Conservation (phyloP, 1,139 yeast genomes). For the Taphrina wiesneri region DNA sequence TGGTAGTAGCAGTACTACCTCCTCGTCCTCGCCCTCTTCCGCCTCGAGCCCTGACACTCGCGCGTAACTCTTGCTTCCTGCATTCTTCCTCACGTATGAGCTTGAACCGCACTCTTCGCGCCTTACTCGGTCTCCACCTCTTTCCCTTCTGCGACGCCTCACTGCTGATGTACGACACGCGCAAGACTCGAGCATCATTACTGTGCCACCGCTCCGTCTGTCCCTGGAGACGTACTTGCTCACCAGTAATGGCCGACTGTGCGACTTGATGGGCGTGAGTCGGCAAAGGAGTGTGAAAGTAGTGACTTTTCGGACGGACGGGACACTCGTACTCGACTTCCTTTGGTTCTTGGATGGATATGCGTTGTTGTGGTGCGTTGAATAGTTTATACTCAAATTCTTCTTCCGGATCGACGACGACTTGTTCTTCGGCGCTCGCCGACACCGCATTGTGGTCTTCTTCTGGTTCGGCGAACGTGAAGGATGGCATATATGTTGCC, state of each 20-base stretch:
- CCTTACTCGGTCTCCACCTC: slow-evolving; percentile 25
- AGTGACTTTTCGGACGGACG: slow-evolving; percentile 6
- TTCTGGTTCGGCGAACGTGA: neutral
- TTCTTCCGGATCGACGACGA: neutral
- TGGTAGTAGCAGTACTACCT: neutral
- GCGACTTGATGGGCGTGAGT: neutral
- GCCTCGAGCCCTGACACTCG: neutral
- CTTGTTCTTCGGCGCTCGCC: neutral
- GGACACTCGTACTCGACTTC: neutral
- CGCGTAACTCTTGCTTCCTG: slow-evolving; percentile 4
- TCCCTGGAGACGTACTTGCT: neutral
- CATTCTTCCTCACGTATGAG: slow-evolving; percentile 4
- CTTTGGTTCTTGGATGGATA: neutral
- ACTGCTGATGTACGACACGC: neutral
- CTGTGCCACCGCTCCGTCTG: slow-evolving; percentile 1
- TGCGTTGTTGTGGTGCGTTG: neutral
- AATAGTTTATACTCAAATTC: slow-evolving; percentile 15
- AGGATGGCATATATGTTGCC: slow-evolving; percentile 23
- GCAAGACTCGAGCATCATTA: neutral
- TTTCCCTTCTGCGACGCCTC: neutral
- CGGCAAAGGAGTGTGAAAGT: slow-evolving; percentile 2
- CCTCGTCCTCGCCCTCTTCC: slow-evolving; percentile 11
- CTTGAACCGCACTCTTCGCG: slow-evolving; percentile 19
- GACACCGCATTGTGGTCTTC: no score
- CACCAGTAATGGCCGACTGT: slow-evolving; percentile 6